Evolutionary conservation across 805 yeast species (phyloP).

Genomic region (Wilhelminamyces savonicus): DNA sequence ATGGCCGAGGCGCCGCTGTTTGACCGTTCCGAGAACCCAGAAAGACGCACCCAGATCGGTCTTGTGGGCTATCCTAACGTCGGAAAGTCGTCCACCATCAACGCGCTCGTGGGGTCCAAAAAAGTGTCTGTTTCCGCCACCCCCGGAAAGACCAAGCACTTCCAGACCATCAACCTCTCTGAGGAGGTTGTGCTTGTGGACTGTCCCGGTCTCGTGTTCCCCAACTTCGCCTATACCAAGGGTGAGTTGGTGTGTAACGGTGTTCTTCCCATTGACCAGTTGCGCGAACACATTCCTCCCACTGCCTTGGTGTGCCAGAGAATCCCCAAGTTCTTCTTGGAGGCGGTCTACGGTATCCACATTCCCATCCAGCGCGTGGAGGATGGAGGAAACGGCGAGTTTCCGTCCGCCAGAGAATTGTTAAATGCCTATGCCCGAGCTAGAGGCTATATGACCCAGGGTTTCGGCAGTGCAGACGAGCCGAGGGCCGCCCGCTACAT

Average conservation of each 20-base stretch:
- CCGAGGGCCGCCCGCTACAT: conserved; percentile 90
- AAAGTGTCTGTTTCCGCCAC: conserved; percentile 98
- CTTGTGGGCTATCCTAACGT: conserved; percentile 95
- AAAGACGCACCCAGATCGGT: conserved; percentile 74
- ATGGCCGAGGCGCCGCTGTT: conserved; percentile 69
- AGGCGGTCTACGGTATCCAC: conserved; percentile 89
- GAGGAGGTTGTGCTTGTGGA: conserved; percentile 85
- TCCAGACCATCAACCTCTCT: conserved; percentile 87
- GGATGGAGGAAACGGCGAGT: conserved; percentile 80
- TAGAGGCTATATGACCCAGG: conserved; percentile 96
- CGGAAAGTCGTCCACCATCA: conserved; percentile 96
- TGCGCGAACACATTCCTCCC: conserved; percentile 90
- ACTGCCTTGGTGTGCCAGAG: conserved; percentile 77
- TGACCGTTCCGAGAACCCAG: conserved; percentile 51
- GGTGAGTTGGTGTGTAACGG: conserved; percentile 98
- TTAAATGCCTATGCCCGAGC: conserved; percentile 92
- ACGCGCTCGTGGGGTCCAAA: conserved; percentile 92
- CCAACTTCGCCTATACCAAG: conserved; percentile 92
- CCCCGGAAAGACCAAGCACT: conserved; percentile 98
- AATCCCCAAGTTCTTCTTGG: conserved; percentile 82
- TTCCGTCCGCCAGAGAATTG: conserved; percentile 84
- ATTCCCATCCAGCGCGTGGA: conserved; percentile 67
- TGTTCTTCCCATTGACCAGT: conserved; percentile 96
- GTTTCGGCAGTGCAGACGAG: conserved; percentile 95
- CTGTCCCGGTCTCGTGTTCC: conserved; percentile 99